These are phyloP conservation scores for Castanopsis chinensis DNA, from an alignment of 306 rosid genomes.

Conservation along the genomic window DNA sequence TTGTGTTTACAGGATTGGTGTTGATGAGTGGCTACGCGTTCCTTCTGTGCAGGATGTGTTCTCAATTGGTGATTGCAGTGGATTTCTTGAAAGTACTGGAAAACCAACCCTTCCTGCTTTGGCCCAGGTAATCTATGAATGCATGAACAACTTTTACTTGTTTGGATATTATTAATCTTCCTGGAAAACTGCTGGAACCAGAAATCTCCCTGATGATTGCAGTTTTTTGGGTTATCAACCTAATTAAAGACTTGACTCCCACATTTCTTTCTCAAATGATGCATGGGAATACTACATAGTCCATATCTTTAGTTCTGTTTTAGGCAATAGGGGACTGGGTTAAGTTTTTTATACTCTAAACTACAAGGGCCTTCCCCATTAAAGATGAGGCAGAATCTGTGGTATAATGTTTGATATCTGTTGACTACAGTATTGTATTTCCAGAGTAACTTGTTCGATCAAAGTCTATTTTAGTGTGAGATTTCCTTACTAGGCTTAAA, in stretches of 20 bases:
- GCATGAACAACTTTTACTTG: not conserved
- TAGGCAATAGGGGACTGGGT: not conserved
- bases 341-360: not conserved
- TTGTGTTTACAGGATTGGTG: slow-evolving; percentile 73
- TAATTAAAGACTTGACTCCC: too few relatives aligned
- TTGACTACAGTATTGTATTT: not conserved
- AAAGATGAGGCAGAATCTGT: not conserved
- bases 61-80: slow-evolving; percentile 93
- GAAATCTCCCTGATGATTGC: not conserved
- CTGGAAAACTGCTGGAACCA: slow-evolving; percentile 1
- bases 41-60: slow-evolving; percentile 76
- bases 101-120: slow-evolving; percentile 80
- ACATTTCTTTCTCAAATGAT: too few relatives aligned
- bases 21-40: slow-evolving; percentile 86
- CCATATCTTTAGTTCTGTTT: not conserved
- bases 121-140: slow-evolving; percentile 65
- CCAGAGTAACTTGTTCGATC: not conserved
- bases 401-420: not conserved
- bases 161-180: slow-evolving; percentile 5
- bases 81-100: slow-evolving; percentile 92
- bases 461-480: not conserved
- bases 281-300: too few relatives aligned
- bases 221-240: not conserved
- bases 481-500: not conserved
- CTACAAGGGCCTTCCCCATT: not conserved